Conservation (phyloP, 1,139 yeast genomes). For the Saccharomyces pastorianus region DNA sequence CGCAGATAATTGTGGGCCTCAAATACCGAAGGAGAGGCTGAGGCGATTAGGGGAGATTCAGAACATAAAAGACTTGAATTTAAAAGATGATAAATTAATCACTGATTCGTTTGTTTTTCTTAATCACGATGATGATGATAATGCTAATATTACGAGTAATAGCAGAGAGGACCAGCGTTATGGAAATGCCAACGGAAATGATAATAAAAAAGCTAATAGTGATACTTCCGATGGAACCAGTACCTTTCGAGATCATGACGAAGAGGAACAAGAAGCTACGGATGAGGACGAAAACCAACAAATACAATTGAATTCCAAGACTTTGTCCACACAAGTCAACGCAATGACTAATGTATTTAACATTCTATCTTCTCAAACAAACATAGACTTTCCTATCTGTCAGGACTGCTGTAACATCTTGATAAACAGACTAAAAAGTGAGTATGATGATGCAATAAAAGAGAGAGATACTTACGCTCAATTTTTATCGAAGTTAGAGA, state of each 20-base stretch:
- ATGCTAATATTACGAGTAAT: slow-evolving; percentile 7
- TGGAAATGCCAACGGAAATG: slow-evolving; percentile 15
- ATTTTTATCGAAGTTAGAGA: slow-evolving; percentile 61
- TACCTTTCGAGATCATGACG: not conserved
- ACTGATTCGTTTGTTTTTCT: slow-evolving; percentile 28
- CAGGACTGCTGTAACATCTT: slow-evolving; percentile 70
- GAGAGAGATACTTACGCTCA: slow-evolving; percentile 75
- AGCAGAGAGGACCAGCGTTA: not conserved
- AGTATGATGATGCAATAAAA: slow-evolving; percentile 63
- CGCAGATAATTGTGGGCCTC: slow-evolving; percentile 10
- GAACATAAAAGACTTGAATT: slow-evolving; percentile 13
- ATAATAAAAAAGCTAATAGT: slow-evolving; percentile 8
- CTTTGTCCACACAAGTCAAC: slow-evolving; percentile 38
- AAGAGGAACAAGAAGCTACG: slow-evolving; percentile 11
- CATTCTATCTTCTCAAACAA: slow-evolving; percentile 59
- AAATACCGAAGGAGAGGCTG: slow-evolving; percentile 33
- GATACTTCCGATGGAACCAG: slow-evolving; percentile 4
- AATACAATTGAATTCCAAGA: slow-evolving; percentile 14
- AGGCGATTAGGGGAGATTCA: slow-evolving; percentile 26
- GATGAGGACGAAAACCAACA: slow-evolving; percentile 9
- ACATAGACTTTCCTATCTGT: slow-evolving; percentile 84
- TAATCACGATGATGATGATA: slow-evolving; percentile 14
- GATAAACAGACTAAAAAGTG: slow-evolving; percentile 56
- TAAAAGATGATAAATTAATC: slow-evolving; percentile 7
- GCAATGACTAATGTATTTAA: slow-evolving; percentile 57